Percentiles rank a stretch among this genome's conserved stretches.
Conservation (phyloP, 1,284 basidiomycete genomes). For the Puccinia triticina region DNA sequence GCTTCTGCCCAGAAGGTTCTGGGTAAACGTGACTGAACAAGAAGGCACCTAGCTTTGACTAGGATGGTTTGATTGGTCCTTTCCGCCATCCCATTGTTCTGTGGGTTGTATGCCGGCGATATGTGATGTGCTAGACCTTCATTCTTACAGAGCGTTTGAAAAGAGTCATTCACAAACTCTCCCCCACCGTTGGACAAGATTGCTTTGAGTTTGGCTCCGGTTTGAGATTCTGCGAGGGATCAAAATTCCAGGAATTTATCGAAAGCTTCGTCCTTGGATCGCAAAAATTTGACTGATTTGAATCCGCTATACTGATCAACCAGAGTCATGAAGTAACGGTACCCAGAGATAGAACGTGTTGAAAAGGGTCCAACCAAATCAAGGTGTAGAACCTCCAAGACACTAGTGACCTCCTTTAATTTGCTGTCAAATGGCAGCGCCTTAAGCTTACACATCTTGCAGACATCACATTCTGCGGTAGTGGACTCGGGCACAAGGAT, state of each 20-base stretch:
- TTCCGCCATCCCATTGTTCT: slow-evolving; percentile 13
- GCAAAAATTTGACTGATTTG: background rate
- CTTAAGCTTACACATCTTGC: too few relatives aligned
- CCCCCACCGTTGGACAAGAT: slow-evolving; percentile 24
- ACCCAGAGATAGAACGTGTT: slow-evolving; percentile 58
- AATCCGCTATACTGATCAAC: slow-evolving; percentile 1
- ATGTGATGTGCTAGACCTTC: background rate
- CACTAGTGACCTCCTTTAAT: too few relatives aligned
- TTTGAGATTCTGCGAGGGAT: background rate
- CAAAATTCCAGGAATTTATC: background rate
- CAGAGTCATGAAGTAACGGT: slow-evolving; percentile 1
- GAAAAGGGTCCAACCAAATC: too few relatives aligned
- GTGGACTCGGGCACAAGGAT: too few relatives aligned
- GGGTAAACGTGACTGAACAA: background rate
- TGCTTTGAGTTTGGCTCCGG: background rate
- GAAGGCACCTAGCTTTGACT: slow-evolving; percentile 2
- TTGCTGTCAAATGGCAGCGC: too few relatives aligned
- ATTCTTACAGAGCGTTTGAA: background rate
- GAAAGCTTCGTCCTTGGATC: background rate
- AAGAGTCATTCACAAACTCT: slow-evolving; percentile 3
- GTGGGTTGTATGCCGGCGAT: background rate
- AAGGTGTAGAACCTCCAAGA: too few relatives aligned
- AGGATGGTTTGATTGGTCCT: background rate
- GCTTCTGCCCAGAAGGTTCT: slow-evolving; percentile 26
- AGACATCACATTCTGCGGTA: too few relatives aligned